Conservation (phyloP, 305 asterid genomes). For the Fraxinus greggii region DNA sequence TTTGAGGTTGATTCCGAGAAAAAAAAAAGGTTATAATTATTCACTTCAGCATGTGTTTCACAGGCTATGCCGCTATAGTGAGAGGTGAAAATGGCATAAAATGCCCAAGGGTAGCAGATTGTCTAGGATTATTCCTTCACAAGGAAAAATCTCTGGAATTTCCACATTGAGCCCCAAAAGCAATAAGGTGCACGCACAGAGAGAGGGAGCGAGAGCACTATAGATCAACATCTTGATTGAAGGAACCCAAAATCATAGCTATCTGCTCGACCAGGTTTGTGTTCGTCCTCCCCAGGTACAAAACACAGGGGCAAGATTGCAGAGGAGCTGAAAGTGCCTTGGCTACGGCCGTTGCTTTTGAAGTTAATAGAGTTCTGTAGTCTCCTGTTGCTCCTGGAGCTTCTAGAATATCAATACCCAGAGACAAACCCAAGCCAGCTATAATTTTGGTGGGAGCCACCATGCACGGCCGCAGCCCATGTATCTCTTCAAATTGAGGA, state of each 20-base stretch:
- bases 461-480: conserved; percentile 86
- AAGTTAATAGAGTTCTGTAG: conserved; percentile 80
- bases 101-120: background rate
- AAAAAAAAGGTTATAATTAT: background rate
- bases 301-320: conserved; percentile 61
- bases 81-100: background rate
- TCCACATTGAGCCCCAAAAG: background rate
- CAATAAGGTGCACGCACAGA: background rate
- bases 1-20: background rate
- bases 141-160: background rate
- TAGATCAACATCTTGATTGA: conserved; percentile 69
- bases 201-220: background rate
- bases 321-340: conserved; percentile 78
- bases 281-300: conserved; percentile 89
- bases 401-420: conserved; percentile 90
- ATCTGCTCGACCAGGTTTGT: conserved; percentile 64
- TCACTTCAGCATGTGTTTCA: background rate
- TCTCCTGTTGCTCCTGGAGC: conserved; percentile 98
- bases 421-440: conserved; percentile 94
- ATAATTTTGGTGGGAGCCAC: conserved; percentile 96
- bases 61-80: background rate
- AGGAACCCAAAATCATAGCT: conserved; percentile 93
- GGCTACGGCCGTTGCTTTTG: conserved; percentile 85
- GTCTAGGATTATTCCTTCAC: background rate
- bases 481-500: conserved; percentile 66